Evolutionary conservation across 2,329 filamentous ascomycete species (phyloP).

Genomic region (Gyromitra esculenta): DNA sequence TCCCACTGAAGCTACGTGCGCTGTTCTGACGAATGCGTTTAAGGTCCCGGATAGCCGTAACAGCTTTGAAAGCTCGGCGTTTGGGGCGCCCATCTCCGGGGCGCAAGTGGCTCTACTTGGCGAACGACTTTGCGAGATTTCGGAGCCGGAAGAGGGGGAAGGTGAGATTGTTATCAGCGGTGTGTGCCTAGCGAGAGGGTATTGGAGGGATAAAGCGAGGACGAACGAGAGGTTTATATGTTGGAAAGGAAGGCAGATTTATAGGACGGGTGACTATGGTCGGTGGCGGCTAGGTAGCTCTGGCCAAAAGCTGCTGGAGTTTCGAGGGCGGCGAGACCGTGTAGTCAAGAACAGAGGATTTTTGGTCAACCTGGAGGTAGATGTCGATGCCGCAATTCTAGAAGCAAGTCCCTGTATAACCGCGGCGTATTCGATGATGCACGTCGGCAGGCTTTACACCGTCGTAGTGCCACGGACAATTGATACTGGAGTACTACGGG

Average conservation of each 20-base stretch:
- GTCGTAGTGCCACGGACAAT: constrained; percentile 5
- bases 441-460: constrained; percentile 2
- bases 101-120: constrained; percentile 51
- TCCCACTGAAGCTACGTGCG: constrained; percentile 52
- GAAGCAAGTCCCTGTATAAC: background rate
- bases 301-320: constrained; percentile 51
- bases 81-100: constrained; percentile 51
- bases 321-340: constrained; percentile 58
- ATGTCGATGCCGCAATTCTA: constrained; percentile 58
- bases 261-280: constrained; percentile 55
- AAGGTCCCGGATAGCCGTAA: constrained; percentile 22
- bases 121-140: constrained; percentile 29
- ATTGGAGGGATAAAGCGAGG: constrained; percentile 52
- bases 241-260: constrained; percentile 52
- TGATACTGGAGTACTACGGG: background rate
- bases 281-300: constrained; percentile 16
- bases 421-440: constrained; percentile 2
- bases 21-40: constrained; percentile 39
- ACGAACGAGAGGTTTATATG: constrained; percentile 54
- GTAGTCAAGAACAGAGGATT: constrained; percentile 60
- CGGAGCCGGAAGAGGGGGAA: constrained; percentile 24
- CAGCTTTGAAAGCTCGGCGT: constrained; percentile 4
- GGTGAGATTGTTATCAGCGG: constrained; percentile 57
- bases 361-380: constrained; percentile 60
- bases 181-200: constrained; percentile 55